Evolutionary conservation across 106 monocot species (phyloP).

Genomic region (Acanthochlamys bracteata): DNA sequence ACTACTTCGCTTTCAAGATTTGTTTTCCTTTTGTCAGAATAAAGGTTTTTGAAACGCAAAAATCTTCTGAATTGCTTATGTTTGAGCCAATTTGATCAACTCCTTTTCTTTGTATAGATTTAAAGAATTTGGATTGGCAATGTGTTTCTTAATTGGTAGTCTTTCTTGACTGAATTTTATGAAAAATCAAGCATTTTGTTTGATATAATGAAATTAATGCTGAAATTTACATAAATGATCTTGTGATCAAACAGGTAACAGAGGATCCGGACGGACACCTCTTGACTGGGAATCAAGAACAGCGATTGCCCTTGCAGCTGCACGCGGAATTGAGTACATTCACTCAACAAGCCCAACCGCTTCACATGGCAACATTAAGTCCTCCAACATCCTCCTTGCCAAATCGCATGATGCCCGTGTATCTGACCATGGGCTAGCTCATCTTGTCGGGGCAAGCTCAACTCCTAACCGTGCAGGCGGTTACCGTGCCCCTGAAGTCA

Average conservation of each 20-base stretch:
- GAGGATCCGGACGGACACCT: background rate
- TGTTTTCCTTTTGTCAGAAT: too few relatives aligned
- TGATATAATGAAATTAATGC: too few relatives aligned
- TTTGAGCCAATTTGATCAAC: too few relatives aligned
- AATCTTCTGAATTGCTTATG: too few relatives aligned
- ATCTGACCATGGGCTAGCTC: constrained; percentile 70
- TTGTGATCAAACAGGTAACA: constrained; percentile 35
- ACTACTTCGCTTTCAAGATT: too few relatives aligned
- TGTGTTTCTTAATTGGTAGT: too few relatives aligned
- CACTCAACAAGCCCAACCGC: constrained; percentile 48
- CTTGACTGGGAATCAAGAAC: constrained; percentile 24
- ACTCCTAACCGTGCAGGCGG: constrained; percentile 41
- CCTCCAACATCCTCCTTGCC: constrained; percentile 61
- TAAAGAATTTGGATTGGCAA: too few relatives aligned
- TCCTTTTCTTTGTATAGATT: too few relatives aligned
- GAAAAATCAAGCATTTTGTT: too few relatives aligned
- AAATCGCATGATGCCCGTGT: constrained; percentile 35
- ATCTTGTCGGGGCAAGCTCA: constrained; percentile 33
- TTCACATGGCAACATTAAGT: constrained; percentile 94
- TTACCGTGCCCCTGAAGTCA: constrained; percentile 77
- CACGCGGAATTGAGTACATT: constrained; percentile 67
- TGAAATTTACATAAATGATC: too few relatives aligned
- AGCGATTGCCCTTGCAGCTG: constrained; percentile 51
- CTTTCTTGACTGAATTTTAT: too few relatives aligned
- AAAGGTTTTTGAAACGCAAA: too few relatives aligned